Conservation (phyloP, 1,284 basidiomycete genomes). For the Inonotus obliquus region DNA sequence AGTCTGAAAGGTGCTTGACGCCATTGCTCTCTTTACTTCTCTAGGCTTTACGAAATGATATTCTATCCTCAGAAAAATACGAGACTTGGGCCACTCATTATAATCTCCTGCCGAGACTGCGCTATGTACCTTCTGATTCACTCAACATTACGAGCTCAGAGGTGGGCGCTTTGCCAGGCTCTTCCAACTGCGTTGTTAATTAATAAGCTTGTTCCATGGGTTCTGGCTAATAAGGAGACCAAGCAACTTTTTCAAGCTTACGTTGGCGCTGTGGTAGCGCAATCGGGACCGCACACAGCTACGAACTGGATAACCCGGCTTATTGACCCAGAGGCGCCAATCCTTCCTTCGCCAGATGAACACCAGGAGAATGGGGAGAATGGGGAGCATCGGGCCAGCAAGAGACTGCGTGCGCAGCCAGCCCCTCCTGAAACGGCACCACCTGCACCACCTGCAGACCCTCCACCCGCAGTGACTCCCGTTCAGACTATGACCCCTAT, state of each 20-base stretch:
- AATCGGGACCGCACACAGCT: constrained; percentile 47
- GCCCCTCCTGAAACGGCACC: not conserved
- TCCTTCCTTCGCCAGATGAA: constrained; percentile 8
- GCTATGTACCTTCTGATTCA: constrained; percentile 42
- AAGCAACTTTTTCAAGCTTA: constrained; percentile 58
- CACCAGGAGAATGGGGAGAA: not conserved
- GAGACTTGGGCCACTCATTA: constrained; percentile 57
- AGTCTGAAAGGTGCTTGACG: not conserved
- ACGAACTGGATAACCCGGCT: constrained; percentile 56
- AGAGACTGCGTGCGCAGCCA: constrained; percentile 2
- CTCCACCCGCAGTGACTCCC: not conserved
- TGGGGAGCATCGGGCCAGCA: not conserved
- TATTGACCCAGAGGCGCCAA: constrained; percentile 37
- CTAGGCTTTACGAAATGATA: constrained; percentile 32
- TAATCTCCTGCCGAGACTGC: constrained; percentile 50
- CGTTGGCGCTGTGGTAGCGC: constrained; percentile 56
- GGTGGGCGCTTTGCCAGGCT: constrained; percentile 33
- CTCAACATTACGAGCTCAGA: constrained; percentile 40
- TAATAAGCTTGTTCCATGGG: not conserved
- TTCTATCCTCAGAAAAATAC: constrained; percentile 43
- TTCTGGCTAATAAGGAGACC: constrained; percentile 44
- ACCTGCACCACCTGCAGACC: not conserved
- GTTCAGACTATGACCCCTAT: not conserved
- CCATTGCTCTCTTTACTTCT: constrained; percentile 25
- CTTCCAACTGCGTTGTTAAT: constrained; percentile 4